Evolutionary conservation across 208 protist genomes (phyloP), one percentile per base, ranked within the genome.

Genomic region (Wallacemonas collosoma): DNA sequence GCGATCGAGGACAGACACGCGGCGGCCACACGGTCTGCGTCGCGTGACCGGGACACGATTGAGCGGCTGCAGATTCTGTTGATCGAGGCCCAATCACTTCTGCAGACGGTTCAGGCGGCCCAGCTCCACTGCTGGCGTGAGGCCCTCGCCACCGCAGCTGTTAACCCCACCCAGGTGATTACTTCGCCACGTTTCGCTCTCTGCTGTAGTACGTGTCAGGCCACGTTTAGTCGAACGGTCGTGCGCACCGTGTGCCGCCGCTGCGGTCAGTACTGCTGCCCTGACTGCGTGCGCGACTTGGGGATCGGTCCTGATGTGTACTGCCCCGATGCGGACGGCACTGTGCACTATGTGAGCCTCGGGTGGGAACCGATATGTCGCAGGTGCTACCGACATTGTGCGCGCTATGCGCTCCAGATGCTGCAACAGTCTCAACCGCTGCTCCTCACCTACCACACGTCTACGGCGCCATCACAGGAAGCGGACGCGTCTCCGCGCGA

Each of bases 201-300:
- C n/a, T 43, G 54, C 39, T 82, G 75, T 39, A 58, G 17, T 2
- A 79, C 57, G 48, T 95, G 91, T 62, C 15, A 45, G 35, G 54
- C 71, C n/a, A 6, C 63, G 41, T 93, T 94, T 67, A 79, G 67
- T 9, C 48, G 73, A 53, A 71, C 82, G 44, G 66, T 85, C 15
- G 73, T 71, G 41, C 81, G 77, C 6, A 78, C 88, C 2, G 83
- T 80, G 72, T 95, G 88, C 72, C 76, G 88, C 2, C 83, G 86
- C 8, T 94, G 91, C 68, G 91, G 91, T n/a, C 71, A 88, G 68
- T 76, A 89, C 69, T 95, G 79, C 61, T 94, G 91, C 60, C 79
- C 84, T 6, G 41, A 67, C 41, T 95, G 91, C 77, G 87, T 79
- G 48, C 71, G 51, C 4, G 80, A 88, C 48, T 56, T 64, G 7